Evolutionary conservation across 805 yeast genomes (phyloP).

Genomic region (Scheffersomyces coipomensis): DNA sequence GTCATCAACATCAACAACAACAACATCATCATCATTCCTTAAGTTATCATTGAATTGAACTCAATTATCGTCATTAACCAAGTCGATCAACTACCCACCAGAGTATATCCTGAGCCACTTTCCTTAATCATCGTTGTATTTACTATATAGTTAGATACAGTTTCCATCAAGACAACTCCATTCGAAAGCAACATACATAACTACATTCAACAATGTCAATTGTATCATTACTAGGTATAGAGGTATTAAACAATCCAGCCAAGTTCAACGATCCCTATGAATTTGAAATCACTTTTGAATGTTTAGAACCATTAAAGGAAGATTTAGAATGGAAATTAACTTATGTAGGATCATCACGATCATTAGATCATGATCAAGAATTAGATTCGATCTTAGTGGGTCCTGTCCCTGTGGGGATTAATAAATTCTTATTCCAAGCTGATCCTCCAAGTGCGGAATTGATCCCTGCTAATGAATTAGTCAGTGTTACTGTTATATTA

Average conservation of each 20-base stretch:
- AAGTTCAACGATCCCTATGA: constrained; percentile 90
- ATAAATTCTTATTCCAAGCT: constrained; percentile 87
- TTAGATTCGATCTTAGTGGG: constrained; percentile 96
- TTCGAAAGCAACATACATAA: not conserved
- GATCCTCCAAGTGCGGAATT: constrained; percentile 96
- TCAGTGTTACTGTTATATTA: constrained; percentile 90
- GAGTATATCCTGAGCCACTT: no score
- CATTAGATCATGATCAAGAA: constrained; percentile 95
- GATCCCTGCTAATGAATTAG: constrained; percentile 94
- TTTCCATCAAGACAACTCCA: not conserved
- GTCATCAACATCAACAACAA: no score
- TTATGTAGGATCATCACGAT: constrained; percentile 93
- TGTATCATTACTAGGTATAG: constrained; percentile 87
- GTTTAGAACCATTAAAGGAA: constrained; percentile 85
- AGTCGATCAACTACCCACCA: no score
- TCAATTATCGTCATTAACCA: no score
- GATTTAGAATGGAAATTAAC: constrained; percentile 98
- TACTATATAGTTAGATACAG: no score
- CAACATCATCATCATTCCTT: no score
- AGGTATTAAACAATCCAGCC: constrained; percentile 93
- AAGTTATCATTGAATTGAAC: no score
- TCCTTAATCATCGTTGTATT: no score
- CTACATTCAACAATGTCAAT: constrained; percentile 64
- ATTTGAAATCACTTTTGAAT: constrained; percentile 96
- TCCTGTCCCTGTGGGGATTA: constrained; percentile 96